phyloP scores from a whole-genome alignment of 1,284 basidiomycete species.

The Ceratobasidium sp. region DNA sequence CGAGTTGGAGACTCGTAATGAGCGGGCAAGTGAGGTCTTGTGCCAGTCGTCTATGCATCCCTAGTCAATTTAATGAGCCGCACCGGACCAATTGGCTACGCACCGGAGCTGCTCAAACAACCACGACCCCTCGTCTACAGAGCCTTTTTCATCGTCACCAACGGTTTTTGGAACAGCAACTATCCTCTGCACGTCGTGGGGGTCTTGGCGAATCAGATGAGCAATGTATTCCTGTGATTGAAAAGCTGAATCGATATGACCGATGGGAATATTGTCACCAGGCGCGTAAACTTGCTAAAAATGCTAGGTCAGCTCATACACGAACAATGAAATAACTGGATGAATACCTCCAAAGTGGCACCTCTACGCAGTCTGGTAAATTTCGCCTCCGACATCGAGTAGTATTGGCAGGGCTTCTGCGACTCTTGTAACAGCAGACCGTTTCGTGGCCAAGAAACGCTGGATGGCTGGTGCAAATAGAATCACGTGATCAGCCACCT shows the following conservation, averaged over 20 bases:
- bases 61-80: constrained; percentile 7
- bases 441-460: not conserved
- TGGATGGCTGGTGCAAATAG: not conserved
- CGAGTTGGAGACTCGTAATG: constrained; percentile 85
- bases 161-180: constrained; percentile 72
- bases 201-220: constrained; percentile 83
- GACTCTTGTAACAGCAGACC: too few relatives aligned
- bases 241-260: constrained; percentile 83
- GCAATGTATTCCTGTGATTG: constrained; percentile 96
- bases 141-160: constrained; percentile 63
- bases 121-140: constrained; percentile 89
- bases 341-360: constrained; percentile 33
- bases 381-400: constrained; percentile 20
- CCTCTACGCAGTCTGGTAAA: constrained; percentile 11
- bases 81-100: constrained; percentile 51
- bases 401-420: not conserved
- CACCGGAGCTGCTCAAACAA: constrained; percentile 94
- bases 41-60: constrained; percentile 78
- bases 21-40: constrained; percentile 93
- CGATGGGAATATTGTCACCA: constrained; percentile 9
- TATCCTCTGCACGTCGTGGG: constrained; percentile 88
- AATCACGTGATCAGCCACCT: constrained; percentile 12
- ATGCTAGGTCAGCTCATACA: not conserved
- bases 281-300: constrained; percentile 39
- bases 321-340: not conserved